Conservation (phyloP, 2,329 filamentous ascomycete species). For the Monosporascus sp. region DNA sequence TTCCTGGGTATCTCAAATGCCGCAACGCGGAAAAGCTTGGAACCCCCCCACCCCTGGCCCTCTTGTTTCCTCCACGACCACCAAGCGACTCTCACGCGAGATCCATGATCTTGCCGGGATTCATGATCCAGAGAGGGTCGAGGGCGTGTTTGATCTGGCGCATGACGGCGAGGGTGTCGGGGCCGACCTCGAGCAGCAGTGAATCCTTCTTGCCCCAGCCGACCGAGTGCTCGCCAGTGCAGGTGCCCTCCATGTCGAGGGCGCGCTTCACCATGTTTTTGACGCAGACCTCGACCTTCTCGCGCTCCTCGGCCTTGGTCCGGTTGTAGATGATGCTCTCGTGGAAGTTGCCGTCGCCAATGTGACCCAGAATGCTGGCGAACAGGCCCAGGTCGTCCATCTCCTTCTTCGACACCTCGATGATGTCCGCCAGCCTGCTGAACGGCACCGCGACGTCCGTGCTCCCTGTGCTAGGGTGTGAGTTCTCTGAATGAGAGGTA, state of each 20-base stretch:
- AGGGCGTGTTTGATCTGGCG: slow-evolving; percentile 74
- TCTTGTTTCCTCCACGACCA: no score
- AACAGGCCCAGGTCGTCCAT: slow-evolving; percentile 82
- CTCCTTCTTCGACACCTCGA: slow-evolving; percentile 81
- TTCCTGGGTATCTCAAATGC: no score
- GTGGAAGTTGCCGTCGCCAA: slow-evolving; percentile 94
- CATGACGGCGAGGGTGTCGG: slow-evolving; percentile 80
- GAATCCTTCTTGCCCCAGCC: slow-evolving; percentile 83
- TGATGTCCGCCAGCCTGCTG: slow-evolving; percentile 65
- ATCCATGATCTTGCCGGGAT: slow-evolving; percentile 89
- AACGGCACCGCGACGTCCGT: slow-evolving; percentile 83
- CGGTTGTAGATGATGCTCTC: slow-evolving; percentile 85
- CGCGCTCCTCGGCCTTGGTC: slow-evolving; percentile 61
- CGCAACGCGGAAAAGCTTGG: no score
- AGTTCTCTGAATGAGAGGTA: background rate
- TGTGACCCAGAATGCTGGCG: slow-evolving; percentile 81
- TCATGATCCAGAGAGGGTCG: slow-evolving; percentile 84
- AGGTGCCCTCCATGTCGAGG: slow-evolving; percentile 89
- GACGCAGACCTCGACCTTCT: slow-evolving; percentile 74
- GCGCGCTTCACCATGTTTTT: slow-evolving; percentile 89
- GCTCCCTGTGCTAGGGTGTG: slow-evolving; percentile 46
- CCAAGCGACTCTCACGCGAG: slow-evolving; percentile 31
- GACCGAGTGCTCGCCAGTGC: slow-evolving; percentile 82
- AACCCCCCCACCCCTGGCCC: no score
- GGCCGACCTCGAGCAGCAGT: slow-evolving; percentile 71